Percentiles rank a stretch among this genome's conserved stretches.
Conservation (phyloP, 345 rosid species). For the Camelina hispida region DNA sequence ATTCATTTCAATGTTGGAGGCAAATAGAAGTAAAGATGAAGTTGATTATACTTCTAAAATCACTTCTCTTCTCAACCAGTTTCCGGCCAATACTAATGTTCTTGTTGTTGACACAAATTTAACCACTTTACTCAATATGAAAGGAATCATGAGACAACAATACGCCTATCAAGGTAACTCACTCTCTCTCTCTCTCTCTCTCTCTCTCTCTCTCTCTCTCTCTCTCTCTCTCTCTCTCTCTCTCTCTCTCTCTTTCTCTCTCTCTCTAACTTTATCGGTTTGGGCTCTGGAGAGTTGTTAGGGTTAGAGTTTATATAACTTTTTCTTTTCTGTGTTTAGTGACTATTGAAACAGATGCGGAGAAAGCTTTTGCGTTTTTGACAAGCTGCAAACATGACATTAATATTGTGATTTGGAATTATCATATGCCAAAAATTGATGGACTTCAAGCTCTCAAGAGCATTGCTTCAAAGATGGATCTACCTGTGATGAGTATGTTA, state of each 20-base stretch:
- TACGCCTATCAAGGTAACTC: slow-evolving; percentile 21
- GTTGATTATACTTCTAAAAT: slow-evolving; percentile 14
- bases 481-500: slow-evolving; percentile 36
- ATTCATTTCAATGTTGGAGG: background rate
- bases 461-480: slow-evolving; percentile 19
- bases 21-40: background rate
- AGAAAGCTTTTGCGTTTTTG: slow-evolving; percentile 24
- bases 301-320: slow-evolving; percentile 30
- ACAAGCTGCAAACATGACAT: slow-evolving; percentile 6
- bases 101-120: slow-evolving; percentile 31
- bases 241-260: background rate
- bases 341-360: background rate
- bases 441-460: slow-evolving; percentile 35
- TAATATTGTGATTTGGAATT: slow-evolving; percentile 37
- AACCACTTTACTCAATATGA: background rate
- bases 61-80: background rate
- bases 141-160: background rate
- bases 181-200: background rate
- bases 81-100: slow-evolving; percentile 4
- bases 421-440: slow-evolving; percentile 34
- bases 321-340: slow-evolving; percentile 17
- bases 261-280: background rate
- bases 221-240: background rate
- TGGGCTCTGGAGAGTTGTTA: background rate
- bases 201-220: background rate